These are phyloP conservation scores for Solanum paucissectum DNA, from an alignment of 257 asterid species.

Conservation along the genomic window DNA sequence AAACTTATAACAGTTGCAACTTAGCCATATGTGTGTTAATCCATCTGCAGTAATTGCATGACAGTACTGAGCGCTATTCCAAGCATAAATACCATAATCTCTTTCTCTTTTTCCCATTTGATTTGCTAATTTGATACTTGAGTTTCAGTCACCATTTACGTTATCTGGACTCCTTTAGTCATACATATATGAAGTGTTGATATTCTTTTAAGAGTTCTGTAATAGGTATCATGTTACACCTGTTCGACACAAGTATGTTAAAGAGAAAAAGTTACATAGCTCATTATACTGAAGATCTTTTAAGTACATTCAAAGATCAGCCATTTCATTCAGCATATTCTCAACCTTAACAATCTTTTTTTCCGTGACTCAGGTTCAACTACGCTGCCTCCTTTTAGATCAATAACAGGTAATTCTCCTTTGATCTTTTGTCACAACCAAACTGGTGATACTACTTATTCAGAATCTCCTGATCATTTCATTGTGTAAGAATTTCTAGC, in stretches of 20 bases:
- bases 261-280: not conserved
- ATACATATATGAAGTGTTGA: not conserved
- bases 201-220: not conserved
- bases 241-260: not conserved
- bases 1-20: not conserved
- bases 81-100: not conserved
- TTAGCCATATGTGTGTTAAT: not conserved
- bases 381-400: slow-evolving; percentile 56
- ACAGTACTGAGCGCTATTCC: not conserved
- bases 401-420: slow-evolving; percentile 33
- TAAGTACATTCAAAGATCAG: not conserved
- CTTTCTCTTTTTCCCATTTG: not conserved
- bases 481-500: not conserved
- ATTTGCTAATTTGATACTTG: not conserved
- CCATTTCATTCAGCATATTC: not conserved
- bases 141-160: not conserved
- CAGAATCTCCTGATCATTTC: not conserved
- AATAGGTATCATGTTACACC: not conserved
- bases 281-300: not conserved
- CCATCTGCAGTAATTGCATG: not conserved
- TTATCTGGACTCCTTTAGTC: not conserved
- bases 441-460: not conserved
- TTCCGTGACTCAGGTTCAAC: slow-evolving; percentile 34
- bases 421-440: not conserved
- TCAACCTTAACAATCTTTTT: not conserved